Evolutionary conservation across 179 eudicot genomes (phyloP), one percentile per base, ranked within the genome.

Genomic region (Actinidia polygama): DNA sequence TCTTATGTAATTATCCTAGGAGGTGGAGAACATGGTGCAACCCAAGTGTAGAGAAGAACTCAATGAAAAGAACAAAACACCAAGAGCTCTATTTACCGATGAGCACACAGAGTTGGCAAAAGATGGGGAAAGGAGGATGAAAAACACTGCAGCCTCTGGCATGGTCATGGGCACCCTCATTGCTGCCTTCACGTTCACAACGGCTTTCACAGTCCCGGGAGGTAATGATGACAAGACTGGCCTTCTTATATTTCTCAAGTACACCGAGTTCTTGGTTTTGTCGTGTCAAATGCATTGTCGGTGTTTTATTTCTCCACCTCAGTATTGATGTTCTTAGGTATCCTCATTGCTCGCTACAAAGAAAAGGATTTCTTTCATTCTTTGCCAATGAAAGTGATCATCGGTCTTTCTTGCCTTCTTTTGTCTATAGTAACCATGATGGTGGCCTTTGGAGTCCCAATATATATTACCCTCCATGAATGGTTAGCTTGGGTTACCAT

Each of bases 121-220:
- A 55, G 49, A 19, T 18, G 79, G 64, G 9, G 79, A 75, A 49
- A 55, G 57, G 16, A 54, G 79, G 79, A 30, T 75, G 79, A 75
- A 75, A 64, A 30, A 30, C 4, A 75, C 24, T 14, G 79, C 79
- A 55, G 26, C 21, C 15, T 75, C 79, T 11, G 24, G 44, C 61
- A 50, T 16, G 44, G 61, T 73, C 23, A 46, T 73, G 5, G 59
- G 58, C 16, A 23, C 77, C 19, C 61, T 73, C 40, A 73, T 73
- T 0, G 77, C 26, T 7, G 53, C 77, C 14, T 15, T 73, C 11
- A 73, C 51, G 77, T 73, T 73, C 23, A 53, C 77, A 46, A 3
- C 77, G 3, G 44, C 77, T n/a, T 73, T 73, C 16, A 50, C 77
- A 5, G n/a, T 51, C 51, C 77, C 77, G 0, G 77, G 77, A 10